These are phyloP conservation scores for Punica granatum DNA, from an alignment of 345 rosid species.

Conservation along the genomic window DNA sequence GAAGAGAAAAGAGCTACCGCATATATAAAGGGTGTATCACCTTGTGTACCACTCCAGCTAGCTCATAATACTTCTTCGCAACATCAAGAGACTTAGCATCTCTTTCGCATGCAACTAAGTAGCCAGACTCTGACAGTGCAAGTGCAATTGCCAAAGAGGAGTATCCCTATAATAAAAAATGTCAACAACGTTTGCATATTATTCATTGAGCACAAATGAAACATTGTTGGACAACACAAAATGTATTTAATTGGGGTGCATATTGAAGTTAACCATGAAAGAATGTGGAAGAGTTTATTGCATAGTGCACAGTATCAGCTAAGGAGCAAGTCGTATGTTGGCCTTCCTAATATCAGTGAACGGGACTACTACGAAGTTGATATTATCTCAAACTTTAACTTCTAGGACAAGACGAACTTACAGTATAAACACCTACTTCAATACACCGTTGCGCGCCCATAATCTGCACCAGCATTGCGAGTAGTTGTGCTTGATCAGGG, in stretches of 20 bases:
- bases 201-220: background rate
- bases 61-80: constrained; percentile 67
- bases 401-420: constrained; percentile 18
- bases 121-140: constrained; percentile 66
- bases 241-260: background rate
- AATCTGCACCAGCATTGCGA: constrained; percentile 82
- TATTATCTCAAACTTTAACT: background rate
- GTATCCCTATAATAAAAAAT: constrained; percentile 48
- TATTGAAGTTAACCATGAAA: background rate
- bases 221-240: background rate
- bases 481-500: constrained; percentile 92
- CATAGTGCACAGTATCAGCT: background rate
- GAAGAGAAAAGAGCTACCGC: background rate
- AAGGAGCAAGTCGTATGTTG: background rate
- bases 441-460: constrained; percentile 77
- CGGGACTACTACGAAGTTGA: background rate
- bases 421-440: constrained; percentile 89
- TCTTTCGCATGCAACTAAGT: constrained; percentile 86
- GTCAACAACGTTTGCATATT: background rate
- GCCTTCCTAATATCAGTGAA: background rate
- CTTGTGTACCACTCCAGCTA: constrained; percentile 79
- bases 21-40: constrained; percentile 20
- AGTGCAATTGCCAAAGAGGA: constrained; percentile 90
- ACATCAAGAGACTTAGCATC: constrained; percentile 63
- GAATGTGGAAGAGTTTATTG: background rate